A percentile compares a stretch with the other conserved stretches of the same genome.
These are phyloP conservation scores for Tilletia walkeri DNA, from an alignment of 1,284 basidiomycete genomes.

Conservation along the genomic window DNA sequence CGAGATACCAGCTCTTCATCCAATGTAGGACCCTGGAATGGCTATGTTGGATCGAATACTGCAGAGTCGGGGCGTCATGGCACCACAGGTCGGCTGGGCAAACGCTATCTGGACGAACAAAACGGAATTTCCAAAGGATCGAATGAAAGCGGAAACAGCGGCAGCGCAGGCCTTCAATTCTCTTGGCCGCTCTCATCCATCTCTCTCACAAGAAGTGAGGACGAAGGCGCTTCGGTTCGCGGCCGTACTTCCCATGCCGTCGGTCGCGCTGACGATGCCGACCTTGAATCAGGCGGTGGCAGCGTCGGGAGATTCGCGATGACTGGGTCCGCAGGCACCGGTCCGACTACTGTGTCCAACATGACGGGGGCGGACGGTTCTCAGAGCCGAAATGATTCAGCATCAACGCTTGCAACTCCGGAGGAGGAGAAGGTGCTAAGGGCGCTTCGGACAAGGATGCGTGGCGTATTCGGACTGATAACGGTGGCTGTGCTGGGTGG, in stretches of 20 bases:
- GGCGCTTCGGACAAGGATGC: not conserved
- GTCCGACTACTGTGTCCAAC: not conserved
- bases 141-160: too few species aligned
- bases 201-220: too few species aligned
- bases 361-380: not conserved
- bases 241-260: not conserved
- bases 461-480: not conserved
- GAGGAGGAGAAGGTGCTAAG: constrained; percentile 1
- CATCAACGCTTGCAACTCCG: not conserved
- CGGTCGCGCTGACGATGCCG: not conserved
- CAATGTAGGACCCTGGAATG: not conserved
- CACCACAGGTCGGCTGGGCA: too few species aligned
- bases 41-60: not conserved
- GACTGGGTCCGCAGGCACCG: not conserved
- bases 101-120: too few species aligned
- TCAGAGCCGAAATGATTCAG: not conserved
- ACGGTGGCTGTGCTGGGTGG: constrained; percentile 5
- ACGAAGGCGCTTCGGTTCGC: not conserved
- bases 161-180: too few species aligned
- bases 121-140: not conserved
- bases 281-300: not conserved
- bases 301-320: not conserved
- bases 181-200: too few species aligned
- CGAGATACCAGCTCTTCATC: not conserved
- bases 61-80: too few species aligned